These are phyloP conservation scores for Cylindrodendrum hubeiense DNA, from an alignment of 2,329 filamentous ascomycete species.

Conservation along the genomic window DNA sequence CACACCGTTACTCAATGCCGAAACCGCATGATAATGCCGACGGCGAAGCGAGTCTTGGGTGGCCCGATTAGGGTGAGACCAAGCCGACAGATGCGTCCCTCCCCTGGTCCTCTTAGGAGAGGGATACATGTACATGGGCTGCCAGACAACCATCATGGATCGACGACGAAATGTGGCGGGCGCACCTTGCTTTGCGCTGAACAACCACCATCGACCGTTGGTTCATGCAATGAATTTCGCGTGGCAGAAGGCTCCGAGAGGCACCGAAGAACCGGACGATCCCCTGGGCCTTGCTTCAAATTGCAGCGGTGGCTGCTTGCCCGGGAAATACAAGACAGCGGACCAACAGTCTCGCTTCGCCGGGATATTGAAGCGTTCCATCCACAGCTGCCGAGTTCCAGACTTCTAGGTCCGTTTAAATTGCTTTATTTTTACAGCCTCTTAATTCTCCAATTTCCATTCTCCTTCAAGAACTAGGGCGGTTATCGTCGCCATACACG, in stretches of 20 bases:
- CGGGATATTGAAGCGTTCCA: background rate
- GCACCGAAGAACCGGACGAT: background rate
- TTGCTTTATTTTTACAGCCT: background rate
- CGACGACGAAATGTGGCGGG: background rate
- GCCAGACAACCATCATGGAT: background rate
- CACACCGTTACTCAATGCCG: constrained; percentile 7
- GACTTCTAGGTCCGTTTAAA: background rate
- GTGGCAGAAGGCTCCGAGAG: background rate
- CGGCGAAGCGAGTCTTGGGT: constrained; percentile 3
- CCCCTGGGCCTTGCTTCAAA: constrained; percentile 6
- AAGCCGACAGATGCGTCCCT: background rate
- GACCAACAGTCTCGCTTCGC: background rate
- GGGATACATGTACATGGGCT: background rate
- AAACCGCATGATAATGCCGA: constrained; percentile 9
- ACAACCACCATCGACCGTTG: background rate
- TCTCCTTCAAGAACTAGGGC: constrained; percentile 5
- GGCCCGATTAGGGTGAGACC: background rate
- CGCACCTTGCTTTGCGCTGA: background rate
- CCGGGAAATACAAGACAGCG: background rate
- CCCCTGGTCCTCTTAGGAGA: background rate
- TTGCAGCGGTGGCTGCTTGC: constrained; percentile 7
- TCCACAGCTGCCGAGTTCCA: background rate
- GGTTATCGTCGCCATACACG: background rate
- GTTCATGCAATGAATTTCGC: constrained; percentile 4
- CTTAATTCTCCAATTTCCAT: background rate